Conservation (phyloP, 2,329 filamentous ascomycete species). For the Pseudogymnoascus sp. region DNA sequence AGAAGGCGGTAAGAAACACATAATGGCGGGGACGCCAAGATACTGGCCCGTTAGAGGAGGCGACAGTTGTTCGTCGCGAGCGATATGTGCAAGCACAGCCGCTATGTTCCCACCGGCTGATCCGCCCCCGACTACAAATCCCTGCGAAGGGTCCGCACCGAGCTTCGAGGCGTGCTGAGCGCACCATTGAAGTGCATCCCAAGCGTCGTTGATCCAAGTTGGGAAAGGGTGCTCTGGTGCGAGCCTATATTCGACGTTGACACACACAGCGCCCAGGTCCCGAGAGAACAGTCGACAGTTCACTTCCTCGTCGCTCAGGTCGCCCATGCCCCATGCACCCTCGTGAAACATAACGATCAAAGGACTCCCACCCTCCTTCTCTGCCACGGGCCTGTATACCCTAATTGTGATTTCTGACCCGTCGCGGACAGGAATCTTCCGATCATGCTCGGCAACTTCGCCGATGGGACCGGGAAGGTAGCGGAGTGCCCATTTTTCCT, state of each 20-base stretch:
- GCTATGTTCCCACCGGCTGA: conserved; percentile 9
- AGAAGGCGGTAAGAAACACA: not conserved
- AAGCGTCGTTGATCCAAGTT: not conserved
- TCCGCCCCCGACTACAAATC: conserved; percentile 1
- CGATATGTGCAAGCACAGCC: not conserved
- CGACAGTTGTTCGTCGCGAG: not conserved
- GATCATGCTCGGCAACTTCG: conserved; percentile 15
- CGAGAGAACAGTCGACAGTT: not conserved
- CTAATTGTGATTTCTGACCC: conserved; percentile 27
- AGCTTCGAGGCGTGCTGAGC: not conserved
- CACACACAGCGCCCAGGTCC: not conserved
- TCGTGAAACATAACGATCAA: not conserved
- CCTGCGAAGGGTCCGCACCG: not conserved
- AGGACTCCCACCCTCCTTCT: not conserved
- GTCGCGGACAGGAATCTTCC: conserved; percentile 28
- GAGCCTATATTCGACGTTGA: conserved; percentile 10
- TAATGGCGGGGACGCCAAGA: not conserved
- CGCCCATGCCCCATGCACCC: not conserved
- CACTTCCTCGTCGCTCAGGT: not conserved
- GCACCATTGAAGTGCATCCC: not conserved
- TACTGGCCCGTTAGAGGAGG: not conserved
- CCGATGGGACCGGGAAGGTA: conserved; percentile 11
- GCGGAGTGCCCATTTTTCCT: conserved; percentile 8
- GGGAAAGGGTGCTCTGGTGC: conserved; percentile 9
- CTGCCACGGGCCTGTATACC: conserved; percentile 25